Evolutionary conservation across 2,329 filamentous ascomycete species (phyloP).

Genomic region (Verticillium nonalfalfae): DNA sequence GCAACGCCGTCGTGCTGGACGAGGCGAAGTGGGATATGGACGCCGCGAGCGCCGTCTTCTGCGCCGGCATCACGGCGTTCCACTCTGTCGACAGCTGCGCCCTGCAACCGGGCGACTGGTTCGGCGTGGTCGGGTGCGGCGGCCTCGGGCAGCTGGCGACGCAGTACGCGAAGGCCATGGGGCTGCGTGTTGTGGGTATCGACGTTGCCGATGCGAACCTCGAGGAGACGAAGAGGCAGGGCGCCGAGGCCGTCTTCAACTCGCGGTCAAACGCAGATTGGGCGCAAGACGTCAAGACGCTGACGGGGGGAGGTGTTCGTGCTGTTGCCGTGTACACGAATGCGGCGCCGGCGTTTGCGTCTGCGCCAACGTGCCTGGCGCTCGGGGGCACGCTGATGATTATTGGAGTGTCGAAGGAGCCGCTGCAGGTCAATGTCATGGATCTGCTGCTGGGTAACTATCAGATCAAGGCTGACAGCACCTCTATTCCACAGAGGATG

Average conservation of each 20-base stretch:
- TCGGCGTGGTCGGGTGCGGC: conserved; percentile 36
- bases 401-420: conserved; percentile 30
- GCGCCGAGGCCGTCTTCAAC: conserved; percentile 35
- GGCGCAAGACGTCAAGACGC: conserved; percentile 28
- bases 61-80: conserved; percentile 41
- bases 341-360: conserved; percentile 26
- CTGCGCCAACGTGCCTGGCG: conserved; percentile 25
- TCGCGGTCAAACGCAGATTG: conserved; percentile 29
- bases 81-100: conserved; percentile 29
- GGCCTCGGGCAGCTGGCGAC: conserved; percentile 38
- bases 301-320: conserved; percentile 31
- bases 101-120: conserved; percentile 26
- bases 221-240: conserved; percentile 27
- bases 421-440: conserved; percentile 27
- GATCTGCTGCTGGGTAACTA: conserved; percentile 31
- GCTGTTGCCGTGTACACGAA: conserved; percentile 34
- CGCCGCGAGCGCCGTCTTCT: conserved; percentile 35
- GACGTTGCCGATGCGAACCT: conserved; percentile 36
- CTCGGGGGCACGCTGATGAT: conserved; percentile 33
- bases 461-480: conserved; percentile 33
- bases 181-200: conserved; percentile 32
- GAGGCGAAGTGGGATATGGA: conserved; percentile 23
- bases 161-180: conserved; percentile 39
- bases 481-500: conserved; percentile 33
- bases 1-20: conserved; percentile 33